Base-by-base conservation (phyloP, 345 rosid species). In the Aegle marmelos region DNA sequence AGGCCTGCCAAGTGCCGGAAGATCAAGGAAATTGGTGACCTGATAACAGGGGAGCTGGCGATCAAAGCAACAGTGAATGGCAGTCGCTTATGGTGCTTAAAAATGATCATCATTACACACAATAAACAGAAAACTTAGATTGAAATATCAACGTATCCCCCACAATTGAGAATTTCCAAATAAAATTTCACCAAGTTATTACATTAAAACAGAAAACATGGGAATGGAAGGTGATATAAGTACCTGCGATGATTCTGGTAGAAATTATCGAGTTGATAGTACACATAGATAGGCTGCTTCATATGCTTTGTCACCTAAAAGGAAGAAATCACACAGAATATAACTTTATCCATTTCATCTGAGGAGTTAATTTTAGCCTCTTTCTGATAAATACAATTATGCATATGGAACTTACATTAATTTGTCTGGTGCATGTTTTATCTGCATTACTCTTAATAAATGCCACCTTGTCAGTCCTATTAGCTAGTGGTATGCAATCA, bases 201-300 rank as follows among this genome's bases (percentile, higher is more conserved):
- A 37, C n/a, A 56, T 13, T 50, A 60, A 27, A 39, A 39, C 66
- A 74, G 56, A 74, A 48, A 48, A 69, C 31, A 76, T 7, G 77
- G 58, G 19, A 78, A 59, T 41, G 75, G 60, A 30, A 75, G 22
- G 58, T 17, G 59, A 82, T 77, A 53, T 13, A 77, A 70, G 77
- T 87, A 94, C 98, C 98, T 89, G 78, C 99, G 95, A 82, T 97
- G 99, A 85, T 96, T 96, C 88, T 96, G 99, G 84, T 96, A 96
- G 85, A 94, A 96, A 87, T 94, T 94, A 79, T 97, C 98, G 61
- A 97, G 98, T 86, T 96, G 98, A 89, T 96, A 96, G 84, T 96
- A 96, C 34, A 94, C 92, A 85, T 89, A 92, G 76, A 97, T 79
- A 74, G 99, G 98, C 62, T 81, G 79, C 87, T 91, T 91, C 99